These are phyloP conservation scores for Chamaecyparis obtusa DNA, from an alignment of 75 land plant species.

Conservation along the genomic window DNA sequence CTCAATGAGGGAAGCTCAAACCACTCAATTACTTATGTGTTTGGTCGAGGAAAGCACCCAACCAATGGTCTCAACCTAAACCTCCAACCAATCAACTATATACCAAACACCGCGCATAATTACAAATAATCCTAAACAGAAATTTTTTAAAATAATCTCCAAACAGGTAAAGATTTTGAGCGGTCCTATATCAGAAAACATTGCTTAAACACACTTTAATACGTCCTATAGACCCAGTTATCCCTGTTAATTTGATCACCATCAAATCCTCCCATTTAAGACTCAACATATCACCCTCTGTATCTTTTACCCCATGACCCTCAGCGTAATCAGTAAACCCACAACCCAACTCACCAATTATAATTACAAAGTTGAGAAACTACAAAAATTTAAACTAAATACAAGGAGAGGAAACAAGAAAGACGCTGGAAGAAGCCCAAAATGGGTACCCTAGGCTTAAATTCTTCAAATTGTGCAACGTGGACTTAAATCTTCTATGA, in stretches of 20 bases:
- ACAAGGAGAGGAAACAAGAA: too few relatives aligned
- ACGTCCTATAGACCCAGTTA: background rate
- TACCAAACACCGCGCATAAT: background rate
- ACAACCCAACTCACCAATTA: too few relatives aligned
- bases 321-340: too few relatives aligned
- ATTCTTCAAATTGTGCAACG: too few relatives aligned
- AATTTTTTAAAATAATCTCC: background rate
- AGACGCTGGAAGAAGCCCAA: too few relatives aligned
- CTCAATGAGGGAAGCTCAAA: background rate
- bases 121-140: background rate
- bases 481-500: background rate
- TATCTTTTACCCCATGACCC: too few relatives aligned
- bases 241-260: background rate
- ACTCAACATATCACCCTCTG: background rate
- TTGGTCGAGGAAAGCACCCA: background rate
- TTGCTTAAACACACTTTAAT: background rate
- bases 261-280: background rate
- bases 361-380: too few relatives aligned
- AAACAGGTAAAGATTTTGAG: background rate
- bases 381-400: too few relatives aligned
- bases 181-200: background rate
- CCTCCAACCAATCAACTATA: background rate
- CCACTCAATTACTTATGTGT: background rate
- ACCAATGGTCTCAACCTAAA: background rate
- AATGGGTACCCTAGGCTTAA: too few relatives aligned